phyloP scores from a whole-genome alignment of 1,284 basidiomycete genomes.

The Apiotrichum montevideense region DNA sequence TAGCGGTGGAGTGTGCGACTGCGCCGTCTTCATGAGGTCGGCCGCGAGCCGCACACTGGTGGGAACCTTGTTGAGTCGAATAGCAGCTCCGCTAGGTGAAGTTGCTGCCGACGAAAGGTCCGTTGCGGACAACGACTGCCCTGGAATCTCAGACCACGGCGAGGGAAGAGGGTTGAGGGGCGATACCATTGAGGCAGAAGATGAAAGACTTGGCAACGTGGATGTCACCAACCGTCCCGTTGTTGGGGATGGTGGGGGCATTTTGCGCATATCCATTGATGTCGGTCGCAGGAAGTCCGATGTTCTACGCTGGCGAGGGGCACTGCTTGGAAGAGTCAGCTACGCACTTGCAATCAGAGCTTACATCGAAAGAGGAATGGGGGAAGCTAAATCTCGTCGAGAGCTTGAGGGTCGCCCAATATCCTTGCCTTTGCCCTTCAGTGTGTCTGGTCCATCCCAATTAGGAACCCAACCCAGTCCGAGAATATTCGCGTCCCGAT shows the following conservation, averaged over 20 bases:
- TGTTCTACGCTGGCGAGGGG: slow-evolving; percentile 29
- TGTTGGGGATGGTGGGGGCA: slow-evolving; percentile 16
- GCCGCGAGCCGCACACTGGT: slow-evolving; percentile 52
- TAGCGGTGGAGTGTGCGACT: slow-evolving; percentile 15
- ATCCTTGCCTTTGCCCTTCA: slow-evolving; percentile 31
- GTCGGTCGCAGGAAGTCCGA: slow-evolving; percentile 40
- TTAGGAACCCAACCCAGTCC: slow-evolving; percentile 31
- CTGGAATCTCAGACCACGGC: slow-evolving; percentile 35
- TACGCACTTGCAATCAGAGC: no score
- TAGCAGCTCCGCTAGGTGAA: slow-evolving; percentile 40
- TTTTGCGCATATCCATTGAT: slow-evolving; percentile 28
- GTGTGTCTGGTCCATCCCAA: slow-evolving; percentile 23
- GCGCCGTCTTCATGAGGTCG: slow-evolving; percentile 44
- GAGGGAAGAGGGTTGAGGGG: slow-evolving; percentile 46
- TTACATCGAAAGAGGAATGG: slow-evolving; percentile 1
- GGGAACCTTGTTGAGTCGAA: slow-evolving; percentile 52
- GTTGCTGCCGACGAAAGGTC: slow-evolving; percentile 24
- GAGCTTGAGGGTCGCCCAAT: slow-evolving; percentile 28
- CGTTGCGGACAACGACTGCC: slow-evolving; percentile 21
- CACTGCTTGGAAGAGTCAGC: not conserved
- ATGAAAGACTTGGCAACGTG: slow-evolving; percentile 25
- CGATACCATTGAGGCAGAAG: slow-evolving; percentile 44
- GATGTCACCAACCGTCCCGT: not conserved
- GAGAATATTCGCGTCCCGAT: slow-evolving; percentile 29
- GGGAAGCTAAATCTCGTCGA: slow-evolving; percentile 10